Base-by-base conservation (phyloP, 805 yeast species). In the Starmerella stellata region DNA sequence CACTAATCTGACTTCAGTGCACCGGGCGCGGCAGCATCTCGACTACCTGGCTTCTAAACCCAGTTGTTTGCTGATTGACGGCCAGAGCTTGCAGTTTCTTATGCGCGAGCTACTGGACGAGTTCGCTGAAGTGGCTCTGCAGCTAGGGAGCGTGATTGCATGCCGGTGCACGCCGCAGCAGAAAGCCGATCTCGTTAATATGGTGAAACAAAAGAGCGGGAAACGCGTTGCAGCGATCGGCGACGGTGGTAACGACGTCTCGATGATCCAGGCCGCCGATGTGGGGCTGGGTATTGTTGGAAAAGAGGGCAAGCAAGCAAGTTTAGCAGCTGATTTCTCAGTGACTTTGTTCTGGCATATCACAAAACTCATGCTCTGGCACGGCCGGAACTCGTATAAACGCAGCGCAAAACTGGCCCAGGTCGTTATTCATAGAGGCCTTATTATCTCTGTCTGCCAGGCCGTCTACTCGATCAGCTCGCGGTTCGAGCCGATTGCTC, bases 281-380 rank as follows among this genome's bases (percentile, higher is more conserved):
- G 95, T 90, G 8, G 99, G 99, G 43, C 93, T 90, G 21, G 99
- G 99, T 40, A 90, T 90, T 48, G 98, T 90, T 17, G 99, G 99
- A 28, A 90, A 90, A 57, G 99, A 90, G 57, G 99, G 99, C 27
- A 78, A 77, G 45, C 99, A 90, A 57, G 98, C 98, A 0, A 82
- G 95, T 1, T 63, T 90, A 38, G 94, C 96, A 4, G 96, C 98
- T 1, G 99, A 90, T 58, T 90, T 87, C 59, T 81, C 95, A 15
- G 74, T 90, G 37, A 76, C 82, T 24, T 94, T 85, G 59, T 90
- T 90, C 56, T 80, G 87, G 52, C 82, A 80, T 54, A 60, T 90
- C 44, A 78, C 93, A 30, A 81, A 82, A 50, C 65, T 90, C 38
- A 59, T 92, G 33, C 66, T 90, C 37, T 90, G 98, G 99, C 99